phyloP scores from a whole-genome alignment of 257 asterid species.

The Solanum infundibuliforme region DNA sequence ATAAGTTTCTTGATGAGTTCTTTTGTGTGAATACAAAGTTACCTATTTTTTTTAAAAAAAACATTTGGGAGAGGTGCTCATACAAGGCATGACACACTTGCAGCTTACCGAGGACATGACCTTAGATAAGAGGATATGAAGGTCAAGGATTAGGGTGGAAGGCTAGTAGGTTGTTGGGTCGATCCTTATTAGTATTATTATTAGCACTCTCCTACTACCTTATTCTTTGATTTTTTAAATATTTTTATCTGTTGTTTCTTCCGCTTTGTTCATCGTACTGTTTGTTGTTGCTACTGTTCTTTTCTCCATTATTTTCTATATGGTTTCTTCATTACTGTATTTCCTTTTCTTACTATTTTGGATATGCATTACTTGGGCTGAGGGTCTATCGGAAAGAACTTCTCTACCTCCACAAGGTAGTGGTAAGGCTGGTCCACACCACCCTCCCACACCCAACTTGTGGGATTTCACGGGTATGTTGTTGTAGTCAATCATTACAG shows the following conservation, averaged over 20 bases:
- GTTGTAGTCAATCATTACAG: not conserved
- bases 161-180: not conserved
- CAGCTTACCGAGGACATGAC: not conserved
- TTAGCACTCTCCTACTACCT: not conserved
- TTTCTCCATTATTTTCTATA: not conserved
- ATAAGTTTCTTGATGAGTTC: not conserved
- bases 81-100: not conserved
- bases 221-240: not conserved
- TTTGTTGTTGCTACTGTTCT: not conserved
- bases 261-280: not conserved
- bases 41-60: not conserved
- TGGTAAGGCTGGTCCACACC: not conserved
- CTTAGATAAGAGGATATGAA: not conserved
- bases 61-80: no score
- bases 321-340: not conserved
- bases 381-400: not conserved
- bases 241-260: not conserved
- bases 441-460: not conserved
- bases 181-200: not conserved
- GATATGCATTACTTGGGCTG: no score
- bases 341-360: not conserved
- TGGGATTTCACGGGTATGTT: not conserved
- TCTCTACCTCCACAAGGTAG: not conserved
- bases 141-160: not conserved
- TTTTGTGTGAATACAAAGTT: not conserved